These are phyloP conservation scores for Arthrobotrys sinensis DNA, from an alignment of 2,329 filamentous ascomycete species.

Conservation along the genomic window DNA sequence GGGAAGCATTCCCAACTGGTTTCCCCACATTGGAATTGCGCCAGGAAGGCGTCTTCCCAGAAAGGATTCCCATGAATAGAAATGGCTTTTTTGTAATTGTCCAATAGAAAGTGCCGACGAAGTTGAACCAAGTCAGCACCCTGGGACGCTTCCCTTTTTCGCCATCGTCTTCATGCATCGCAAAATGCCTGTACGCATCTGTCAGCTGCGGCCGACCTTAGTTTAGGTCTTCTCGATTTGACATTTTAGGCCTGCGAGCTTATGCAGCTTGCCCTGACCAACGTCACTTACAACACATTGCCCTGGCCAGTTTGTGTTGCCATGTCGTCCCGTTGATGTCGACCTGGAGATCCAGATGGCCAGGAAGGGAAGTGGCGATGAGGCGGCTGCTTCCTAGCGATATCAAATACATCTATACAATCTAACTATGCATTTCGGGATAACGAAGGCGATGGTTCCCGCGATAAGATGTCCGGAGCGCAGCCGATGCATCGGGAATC, in stretches of 20 bases:
- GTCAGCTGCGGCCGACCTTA: slow-evolving; percentile 40
- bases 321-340: slow-evolving; percentile 13
- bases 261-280: slow-evolving; percentile 31
- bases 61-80: slow-evolving; percentile 21
- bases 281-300: slow-evolving; percentile 54
- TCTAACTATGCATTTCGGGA: neutral
- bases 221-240: slow-evolving; percentile 24
- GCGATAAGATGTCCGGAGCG: neutral
- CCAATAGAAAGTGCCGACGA: slow-evolving; percentile 4
- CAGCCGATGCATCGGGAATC: neutral
- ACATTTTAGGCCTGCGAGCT: neutral
- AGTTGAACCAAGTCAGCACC: neutral
- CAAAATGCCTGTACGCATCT: neutral
- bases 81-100: slow-evolving; percentile 22
- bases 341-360: slow-evolving; percentile 3
- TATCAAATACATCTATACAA: neutral
- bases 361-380: slow-evolving; percentile 8
- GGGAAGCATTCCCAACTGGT: neutral
- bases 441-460: neutral
- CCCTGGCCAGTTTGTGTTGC: slow-evolving; percentile 25
- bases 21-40: slow-evolving; percentile 46
- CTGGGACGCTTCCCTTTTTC: slow-evolving; percentile 12
- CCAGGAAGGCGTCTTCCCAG: slow-evolving; percentile 21
- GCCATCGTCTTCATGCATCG: slow-evolving; percentile 13
- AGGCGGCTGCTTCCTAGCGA: neutral